Evolutionary conservation across 1,139 yeast species (phyloP).

Genomic region (Spathaspora sp.): DNA sequence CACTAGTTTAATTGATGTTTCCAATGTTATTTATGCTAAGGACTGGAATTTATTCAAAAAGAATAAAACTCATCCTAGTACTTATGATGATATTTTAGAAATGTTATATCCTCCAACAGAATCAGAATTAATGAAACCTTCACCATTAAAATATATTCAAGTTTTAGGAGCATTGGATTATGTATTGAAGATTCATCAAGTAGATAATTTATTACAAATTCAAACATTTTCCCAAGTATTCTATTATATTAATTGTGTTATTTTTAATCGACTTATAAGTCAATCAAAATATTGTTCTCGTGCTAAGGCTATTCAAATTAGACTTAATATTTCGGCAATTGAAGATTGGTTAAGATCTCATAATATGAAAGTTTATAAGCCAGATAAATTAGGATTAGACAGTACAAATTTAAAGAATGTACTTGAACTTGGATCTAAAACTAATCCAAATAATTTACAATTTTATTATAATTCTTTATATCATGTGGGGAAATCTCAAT

Average conservation of each 20-base stretch:
- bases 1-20: constrained; percentile 64
- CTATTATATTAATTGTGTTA: constrained; percentile 69
- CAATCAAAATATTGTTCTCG: constrained; percentile 72
- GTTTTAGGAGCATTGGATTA: constrained; percentile 86
- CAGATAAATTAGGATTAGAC: constrained; percentile 30
- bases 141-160: constrained; percentile 84
- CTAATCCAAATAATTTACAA: constrained; percentile 31
- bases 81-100: constrained; percentile 67
- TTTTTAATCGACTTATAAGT: constrained; percentile 72
- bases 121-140: constrained; percentile 66
- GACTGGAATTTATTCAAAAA: constrained; percentile 76
- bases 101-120: constrained; percentile 74
- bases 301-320: constrained; percentile 82
- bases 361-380: constrained; percentile 56
- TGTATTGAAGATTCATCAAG: constrained; percentile 78
- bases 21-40: constrained; percentile 59
- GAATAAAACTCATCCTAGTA: constrained; percentile 36
- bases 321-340: constrained; percentile 78
- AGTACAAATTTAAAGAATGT: constrained; percentile 7
- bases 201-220: constrained; percentile 71
- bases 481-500: constrained; percentile 61
- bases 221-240: constrained; percentile 79
- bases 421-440: constrained; percentile 5
- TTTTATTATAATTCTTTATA: constrained; percentile 59
- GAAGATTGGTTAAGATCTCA: constrained; percentile 94